A percentile compares a stretch with the other conserved stretches of the same genome.
These are phyloP conservation scores for Arabidopsis thaliana DNA, from an alignment of 345 rosid species.

Conservation along the genomic window TAIR10.1 NC_003074.8:18984001-18984500, in stretches of 20 bases:
- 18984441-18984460: not conserved
- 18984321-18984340: not conserved
- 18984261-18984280: not conserved
- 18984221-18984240: not conserved
- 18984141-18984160: not conserved
- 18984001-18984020: not conserved
- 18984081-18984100: not conserved
- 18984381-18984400: not conserved
- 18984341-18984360: not conserved
- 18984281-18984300: not conserved
- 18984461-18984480: not conserved
- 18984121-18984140: slow-evolving; percentile 1
- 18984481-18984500: not conserved
- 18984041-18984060: not conserved
- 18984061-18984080: not conserved
- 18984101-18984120: not conserved
- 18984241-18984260: not conserved
- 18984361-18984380: not conserved
- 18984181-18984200: not conserved
- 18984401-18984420: not conserved
- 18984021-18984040: not conserved
- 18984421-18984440: not conserved
- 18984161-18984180: not conserved
- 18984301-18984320: not conserved
- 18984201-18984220: not conserved